Percentiles rank a stretch among this genome's conserved stretches.
Conservation (phyloP, 352 stramenopile species). For the Thraustotheca clavata region DNA sequence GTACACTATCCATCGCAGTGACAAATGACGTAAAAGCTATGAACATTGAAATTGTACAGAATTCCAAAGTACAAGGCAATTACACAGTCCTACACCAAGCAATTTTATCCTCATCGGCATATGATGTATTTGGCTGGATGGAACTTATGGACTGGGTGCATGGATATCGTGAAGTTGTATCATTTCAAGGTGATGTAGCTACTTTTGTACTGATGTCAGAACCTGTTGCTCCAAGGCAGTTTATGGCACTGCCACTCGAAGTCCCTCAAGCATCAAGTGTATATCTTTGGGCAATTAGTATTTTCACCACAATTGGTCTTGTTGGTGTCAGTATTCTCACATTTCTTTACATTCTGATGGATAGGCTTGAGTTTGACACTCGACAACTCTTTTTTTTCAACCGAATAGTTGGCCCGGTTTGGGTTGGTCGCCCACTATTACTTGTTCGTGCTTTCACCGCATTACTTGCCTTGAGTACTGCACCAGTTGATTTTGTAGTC, state of each 20-base stretch:
- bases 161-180: neutral
- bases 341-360: neutral
- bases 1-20: neutral
- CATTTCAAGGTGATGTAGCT: neutral
- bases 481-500: neutral
- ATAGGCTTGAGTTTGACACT: too few species aligned
- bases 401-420: neutral
- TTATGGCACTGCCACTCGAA: neutral
- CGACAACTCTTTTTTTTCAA: constrained; percentile 10
- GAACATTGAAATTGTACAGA: neutral
- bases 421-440: constrained; percentile 9
- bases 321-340: neutral
- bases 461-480: neutral
- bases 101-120: neutral
- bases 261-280: neutral
- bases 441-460: neutral
- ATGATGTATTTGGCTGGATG: constrained; percentile 1
- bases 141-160: constrained; percentile 1
- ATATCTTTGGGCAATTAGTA: neutral
- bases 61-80: neutral
- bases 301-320: neutral
- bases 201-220: constrained; percentile 11
- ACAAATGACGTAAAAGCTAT: too few species aligned
- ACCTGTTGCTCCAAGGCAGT: neutral
- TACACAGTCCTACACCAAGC: neutral